Conservation (phyloP, 345 rosid species). For the Erucastrum elatum region DNA sequence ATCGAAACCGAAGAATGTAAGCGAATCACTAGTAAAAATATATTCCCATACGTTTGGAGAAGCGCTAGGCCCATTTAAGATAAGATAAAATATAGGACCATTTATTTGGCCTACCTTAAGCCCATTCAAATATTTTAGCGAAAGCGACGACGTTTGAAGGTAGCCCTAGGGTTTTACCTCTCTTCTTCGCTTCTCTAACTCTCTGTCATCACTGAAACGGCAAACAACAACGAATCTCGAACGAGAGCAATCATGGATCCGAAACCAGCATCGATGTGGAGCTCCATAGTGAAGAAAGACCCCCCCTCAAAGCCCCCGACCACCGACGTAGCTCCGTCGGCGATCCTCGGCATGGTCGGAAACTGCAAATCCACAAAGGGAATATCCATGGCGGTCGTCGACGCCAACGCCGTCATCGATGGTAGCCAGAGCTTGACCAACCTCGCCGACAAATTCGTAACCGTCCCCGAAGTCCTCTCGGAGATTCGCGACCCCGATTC, state of each 20-base stretch:
- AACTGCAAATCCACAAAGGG: slow-evolving; percentile 78
- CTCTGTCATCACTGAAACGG: slow-evolving; percentile 36
- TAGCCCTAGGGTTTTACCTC: neutral
- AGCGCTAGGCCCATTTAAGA: neutral
- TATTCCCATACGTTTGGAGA: too few species aligned
- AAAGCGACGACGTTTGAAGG: neutral
- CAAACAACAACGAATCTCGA: slow-evolving; percentile 3
- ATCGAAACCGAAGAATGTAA: neutral
- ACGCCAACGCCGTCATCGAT: slow-evolving; percentile 85
- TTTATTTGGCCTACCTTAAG: neutral
- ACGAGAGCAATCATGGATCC: neutral
- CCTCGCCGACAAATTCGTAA: slow-evolving; percentile 75
- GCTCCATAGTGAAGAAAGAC: slow-evolving; percentile 60
- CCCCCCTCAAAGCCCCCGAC: slow-evolving; percentile 38
- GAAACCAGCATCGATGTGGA: slow-evolving; percentile 61
- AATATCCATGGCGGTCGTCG: slow-evolving; percentile 76
- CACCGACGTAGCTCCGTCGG: slow-evolving; percentile 17
- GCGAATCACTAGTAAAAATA: neutral
- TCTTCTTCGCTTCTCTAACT: neutral
- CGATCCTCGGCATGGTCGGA: slow-evolving; percentile 46
- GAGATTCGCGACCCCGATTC: slow-evolving; percentile 92
- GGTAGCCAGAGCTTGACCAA: slow-evolving; percentile 60
- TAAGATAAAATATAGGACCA: neutral
- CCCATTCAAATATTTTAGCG: neutral
- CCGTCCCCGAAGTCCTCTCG: slow-evolving; percentile 72